phyloP scores from a whole-genome alignment of 2,329 filamentous ascomycete genomes.

The Helotiales sp. region DNA sequence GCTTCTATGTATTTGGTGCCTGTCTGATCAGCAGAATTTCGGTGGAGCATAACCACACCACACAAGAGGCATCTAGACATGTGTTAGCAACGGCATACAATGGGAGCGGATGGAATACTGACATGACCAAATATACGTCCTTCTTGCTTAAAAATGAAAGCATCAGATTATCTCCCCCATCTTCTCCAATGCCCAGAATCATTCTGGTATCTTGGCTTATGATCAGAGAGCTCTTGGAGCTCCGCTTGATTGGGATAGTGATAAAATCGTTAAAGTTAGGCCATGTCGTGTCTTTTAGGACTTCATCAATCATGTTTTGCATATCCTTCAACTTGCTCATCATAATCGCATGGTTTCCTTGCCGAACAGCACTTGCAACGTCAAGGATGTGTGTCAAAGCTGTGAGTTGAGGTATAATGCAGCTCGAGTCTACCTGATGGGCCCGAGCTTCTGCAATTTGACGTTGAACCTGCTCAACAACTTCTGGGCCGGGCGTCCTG shows the following conservation, averaged over 20 bases:
- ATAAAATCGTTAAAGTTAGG: slow-evolving; percentile 45
- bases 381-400: slow-evolving; percentile 68
- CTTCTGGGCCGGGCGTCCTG: slow-evolving; percentile 62
- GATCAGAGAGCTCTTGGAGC: slow-evolving; percentile 46
- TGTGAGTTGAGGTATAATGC: slow-evolving; percentile 65
- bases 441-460: slow-evolving; percentile 74
- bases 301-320: slow-evolving; percentile 61
- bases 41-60: slow-evolving; percentile 41
- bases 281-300: slow-evolving; percentile 38
- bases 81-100: background rate
- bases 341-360: slow-evolving; percentile 57
- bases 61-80: slow-evolving; percentile 30
- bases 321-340: slow-evolving; percentile 61
- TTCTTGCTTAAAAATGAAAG: slow-evolving; percentile 62
- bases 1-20: slow-evolving; percentile 57
- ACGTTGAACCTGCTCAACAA: slow-evolving; percentile 68
- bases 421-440: slow-evolving; percentile 65
- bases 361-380: slow-evolving; percentile 66
- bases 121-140: slow-evolving; percentile 46
- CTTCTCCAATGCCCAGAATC: slow-evolving; percentile 50
- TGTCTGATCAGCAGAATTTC: slow-evolving; percentile 57
- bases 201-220: slow-evolving; percentile 58
- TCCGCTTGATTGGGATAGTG: slow-evolving; percentile 55
- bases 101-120: slow-evolving; percentile 9
- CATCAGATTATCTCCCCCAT: slow-evolving; percentile 54